Base-by-base conservation (phyloP, 345 rosid genomes). In the Clausena lansium region DNA sequence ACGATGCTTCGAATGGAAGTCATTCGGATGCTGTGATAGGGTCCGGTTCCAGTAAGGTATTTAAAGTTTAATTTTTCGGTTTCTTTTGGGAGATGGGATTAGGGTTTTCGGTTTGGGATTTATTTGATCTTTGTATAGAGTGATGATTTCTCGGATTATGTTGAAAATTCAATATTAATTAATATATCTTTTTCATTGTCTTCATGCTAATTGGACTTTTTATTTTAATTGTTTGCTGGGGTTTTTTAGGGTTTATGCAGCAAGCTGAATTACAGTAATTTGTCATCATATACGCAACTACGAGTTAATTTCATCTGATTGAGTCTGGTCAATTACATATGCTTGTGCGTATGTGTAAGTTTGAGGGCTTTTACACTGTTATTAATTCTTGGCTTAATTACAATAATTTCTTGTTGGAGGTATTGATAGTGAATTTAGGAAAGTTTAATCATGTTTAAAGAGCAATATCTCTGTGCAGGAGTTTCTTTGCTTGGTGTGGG, bases 1-100 rank as follows among this genome's bases (percentile, higher is more conserved):
- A 91, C 84, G 98, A 97, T 70, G 79, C 94, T 1, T 70, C 96
- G 60, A 93, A 91, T 59, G 98, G 93, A 15, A 58, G 73, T 76
- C 90, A 81, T 79, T 86, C 93, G 71, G 98, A 96, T 80, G 85
- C 93, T 66, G 85, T 81, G 4, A 78, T 71, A 64, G 84, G 63
- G 28, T 72, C 89, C 80, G 83, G 80, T 81, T 85, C 88, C 30
- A 38, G 65, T 74, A 87, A 87, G 91, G 91, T 86, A 76, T 35
- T 28, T 27, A 4, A 50, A 19, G 17, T 73, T n/a, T n/a, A n/a
- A n/a, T n/a, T n/a, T n/a, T 32, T 70, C 4, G 8, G 65, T 25
- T n/a, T 30, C 3, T n/a, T 57, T 73, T 8, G 76, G 73, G n/a
- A 7, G 32, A 3, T 64, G 59, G 6, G 45, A 30, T 63, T 75